Evolutionary conservation across 768 basidiomycete species (phyloP).

Genomic region (Solioccasus polychromus): DNA sequence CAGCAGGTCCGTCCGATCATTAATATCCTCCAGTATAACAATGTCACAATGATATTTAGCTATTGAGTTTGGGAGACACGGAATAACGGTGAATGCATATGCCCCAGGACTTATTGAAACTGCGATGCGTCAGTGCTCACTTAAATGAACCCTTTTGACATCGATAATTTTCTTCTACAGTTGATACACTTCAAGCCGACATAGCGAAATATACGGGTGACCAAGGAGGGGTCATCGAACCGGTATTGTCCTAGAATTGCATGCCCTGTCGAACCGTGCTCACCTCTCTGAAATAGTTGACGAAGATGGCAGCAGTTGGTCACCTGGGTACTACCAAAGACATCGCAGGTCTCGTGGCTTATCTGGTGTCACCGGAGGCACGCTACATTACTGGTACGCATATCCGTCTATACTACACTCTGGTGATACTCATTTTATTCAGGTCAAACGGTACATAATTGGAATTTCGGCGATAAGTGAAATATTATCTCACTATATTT

Average conservation of each 20-base stretch:
- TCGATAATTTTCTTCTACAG: constrained; percentile 2
- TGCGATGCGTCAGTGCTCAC: constrained; percentile 24
- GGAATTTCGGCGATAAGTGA: neutral
- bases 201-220: constrained; percentile 10
- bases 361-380: constrained; percentile 33
- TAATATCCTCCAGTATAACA: neutral
- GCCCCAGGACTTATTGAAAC: constrained; percentile 33
- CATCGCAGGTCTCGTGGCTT: constrained; percentile 37
- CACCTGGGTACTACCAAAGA: constrained; percentile 28
- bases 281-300: constrained; percentile 8
- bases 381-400: constrained; percentile 33
- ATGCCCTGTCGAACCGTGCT: neutral
- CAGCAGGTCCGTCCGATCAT: constrained; percentile 14
- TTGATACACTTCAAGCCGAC: constrained; percentile 14
- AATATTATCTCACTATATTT: neutral
- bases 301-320: constrained; percentile 15
- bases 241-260: constrained; percentile 6
- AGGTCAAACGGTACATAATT: constrained; percentile 31
- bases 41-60: constrained; percentile 24
- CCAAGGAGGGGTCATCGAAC: constrained; percentile 10
- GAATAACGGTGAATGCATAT: constrained; percentile 36
- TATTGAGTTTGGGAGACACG: constrained; percentile 26
- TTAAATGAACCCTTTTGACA: neutral
- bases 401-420: neutral
- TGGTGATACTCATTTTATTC: neutral